Conservation (phyloP, 1,139 yeast genomes). For the Magnusiomyces fungicola region DNA sequence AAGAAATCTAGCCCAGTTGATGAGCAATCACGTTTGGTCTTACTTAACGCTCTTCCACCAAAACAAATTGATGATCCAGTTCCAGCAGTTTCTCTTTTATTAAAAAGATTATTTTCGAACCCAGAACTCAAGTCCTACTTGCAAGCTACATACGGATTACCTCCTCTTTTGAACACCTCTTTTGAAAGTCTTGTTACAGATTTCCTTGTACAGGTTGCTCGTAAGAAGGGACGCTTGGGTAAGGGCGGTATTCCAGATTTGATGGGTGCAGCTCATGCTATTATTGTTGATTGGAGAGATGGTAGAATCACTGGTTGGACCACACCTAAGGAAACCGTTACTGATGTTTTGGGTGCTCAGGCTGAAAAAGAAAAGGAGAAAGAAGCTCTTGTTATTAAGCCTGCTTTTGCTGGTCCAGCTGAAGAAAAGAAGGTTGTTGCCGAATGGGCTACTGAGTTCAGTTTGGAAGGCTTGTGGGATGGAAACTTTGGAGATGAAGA, state of each 20-base stretch:
- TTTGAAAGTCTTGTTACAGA: slow-evolving; percentile 46
- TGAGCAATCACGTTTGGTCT: slow-evolving; percentile 80
- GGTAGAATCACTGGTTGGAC: slow-evolving; percentile 93
- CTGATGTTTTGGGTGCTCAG: slow-evolving; percentile 21
- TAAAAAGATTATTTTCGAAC: slow-evolving; percentile 56
- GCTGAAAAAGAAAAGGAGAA: slow-evolving; percentile 15
- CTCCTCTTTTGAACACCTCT: slow-evolving; percentile 57
- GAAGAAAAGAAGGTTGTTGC: slow-evolving; percentile 72
- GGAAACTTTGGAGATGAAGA: slow-evolving; percentile 20
- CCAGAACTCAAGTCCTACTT: slow-evolving; percentile 69
- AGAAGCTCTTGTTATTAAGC: not conserved
- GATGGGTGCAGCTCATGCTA: slow-evolving; percentile 73
- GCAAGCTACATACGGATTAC: slow-evolving; percentile 64
- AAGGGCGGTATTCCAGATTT: slow-evolving; percentile 91
- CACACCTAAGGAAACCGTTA: slow-evolving; percentile 47
- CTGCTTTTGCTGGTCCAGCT: not conserved
- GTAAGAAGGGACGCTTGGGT: slow-evolving; percentile 86
- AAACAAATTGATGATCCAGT: slow-evolving; percentile 79
- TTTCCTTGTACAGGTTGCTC: slow-evolving; percentile 85
- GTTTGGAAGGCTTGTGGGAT: slow-evolving; percentile 62
- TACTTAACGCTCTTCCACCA: slow-evolving; percentile 85
- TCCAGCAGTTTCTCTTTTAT: slow-evolving; percentile 68
- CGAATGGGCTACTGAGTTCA: slow-evolving; percentile 94
- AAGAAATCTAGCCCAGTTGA: slow-evolving; percentile 46
- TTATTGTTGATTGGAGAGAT: slow-evolving; percentile 94